Evolutionary conservation across 202 grass and related monocot species (phyloP).

Genomic region (Bolboschoenoplectus hybrid): DNA sequence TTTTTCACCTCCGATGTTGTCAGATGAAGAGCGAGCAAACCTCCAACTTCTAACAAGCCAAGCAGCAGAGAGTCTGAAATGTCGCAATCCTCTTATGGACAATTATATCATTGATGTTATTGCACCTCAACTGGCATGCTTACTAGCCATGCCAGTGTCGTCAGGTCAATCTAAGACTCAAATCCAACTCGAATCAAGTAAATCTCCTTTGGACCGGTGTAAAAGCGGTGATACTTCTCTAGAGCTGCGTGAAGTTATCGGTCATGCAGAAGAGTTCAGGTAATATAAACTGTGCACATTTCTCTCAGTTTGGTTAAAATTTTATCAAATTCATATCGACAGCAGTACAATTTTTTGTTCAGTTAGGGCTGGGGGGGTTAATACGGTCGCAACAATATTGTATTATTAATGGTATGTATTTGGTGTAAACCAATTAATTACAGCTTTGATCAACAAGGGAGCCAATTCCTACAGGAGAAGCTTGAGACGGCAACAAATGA

Average conservation of each 20-base stretch:
- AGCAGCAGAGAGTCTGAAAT: conserved; percentile 22
- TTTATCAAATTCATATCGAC: background rate
- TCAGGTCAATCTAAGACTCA: background rate
- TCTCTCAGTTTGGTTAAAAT: background rate
- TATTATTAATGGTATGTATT: background rate
- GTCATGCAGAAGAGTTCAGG: conserved; percentile 30
- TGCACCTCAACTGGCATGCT: conserved; percentile 20
- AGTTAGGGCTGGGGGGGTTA: background rate
- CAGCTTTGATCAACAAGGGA: conserved; percentile 32
- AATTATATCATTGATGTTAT: background rate
- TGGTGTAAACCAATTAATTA: background rate
- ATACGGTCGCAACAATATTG: background rate
- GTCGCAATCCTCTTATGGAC: conserved; percentile 3
- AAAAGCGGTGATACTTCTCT: conserved; percentile 19
- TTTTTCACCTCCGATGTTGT: conserved; percentile 4
- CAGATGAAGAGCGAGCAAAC: background rate
- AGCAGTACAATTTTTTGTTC: background rate
- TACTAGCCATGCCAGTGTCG: conserved; percentile 22
- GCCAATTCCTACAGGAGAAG: conserved; percentile 28
- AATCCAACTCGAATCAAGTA: background rate
- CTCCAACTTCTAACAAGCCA: background rate
- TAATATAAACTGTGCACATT: conserved; percentile 14
- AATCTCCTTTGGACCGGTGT: conserved; percentile 20
- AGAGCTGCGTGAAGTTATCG: background rate
- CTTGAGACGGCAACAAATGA: conserved; percentile 28